These are phyloP conservation scores for Aspergillus olivimuriae DNA, from an alignment of 495 filamentous ascomycete species.

Conservation along the genomic window DNA sequence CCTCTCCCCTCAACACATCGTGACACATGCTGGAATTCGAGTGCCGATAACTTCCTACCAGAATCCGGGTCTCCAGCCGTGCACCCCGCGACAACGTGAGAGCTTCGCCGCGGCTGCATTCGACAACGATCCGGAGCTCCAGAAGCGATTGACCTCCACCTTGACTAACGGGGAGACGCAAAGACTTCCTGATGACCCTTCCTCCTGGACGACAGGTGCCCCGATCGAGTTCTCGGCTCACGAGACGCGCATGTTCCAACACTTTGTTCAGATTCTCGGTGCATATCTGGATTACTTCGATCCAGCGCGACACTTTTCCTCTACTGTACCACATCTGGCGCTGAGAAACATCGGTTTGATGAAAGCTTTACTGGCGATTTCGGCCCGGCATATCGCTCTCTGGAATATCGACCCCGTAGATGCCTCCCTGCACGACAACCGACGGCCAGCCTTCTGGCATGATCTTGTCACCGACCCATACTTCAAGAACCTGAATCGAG, in stretches of 20 bases:
- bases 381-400: constrained; percentile 16
- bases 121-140: constrained; percentile 12
- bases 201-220: constrained; percentile 14
- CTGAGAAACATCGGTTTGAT: constrained; percentile 22
- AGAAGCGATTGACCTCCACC: constrained; percentile 7
- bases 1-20: constrained; percentile 15
- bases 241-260: constrained; percentile 16
- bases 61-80: constrained; percentile 15
- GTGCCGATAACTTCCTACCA: neutral
- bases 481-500: constrained; percentile 4
- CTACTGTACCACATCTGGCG: constrained; percentile 18
- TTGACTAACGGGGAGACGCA: constrained; percentile 3
- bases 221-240: constrained; percentile 15
- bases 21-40: too few relatives aligned
- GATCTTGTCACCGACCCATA: neutral
- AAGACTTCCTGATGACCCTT: constrained; percentile 10
- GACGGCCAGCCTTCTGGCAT: neutral
- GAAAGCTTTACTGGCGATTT: constrained; percentile 22
- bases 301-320: constrained; percentile 14
- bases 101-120: constrained; percentile 27
- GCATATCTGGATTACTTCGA: constrained; percentile 23
- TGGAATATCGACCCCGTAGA: neutral
- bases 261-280: constrained; percentile 19
- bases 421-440: neutral
- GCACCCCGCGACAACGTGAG: constrained; percentile 15